Evolutionary conservation across 1,284 basidiomycete species (phyloP), one percentile per base, ranked within the genome.

Genomic region (Ceratobasidium theobromae): DNA sequence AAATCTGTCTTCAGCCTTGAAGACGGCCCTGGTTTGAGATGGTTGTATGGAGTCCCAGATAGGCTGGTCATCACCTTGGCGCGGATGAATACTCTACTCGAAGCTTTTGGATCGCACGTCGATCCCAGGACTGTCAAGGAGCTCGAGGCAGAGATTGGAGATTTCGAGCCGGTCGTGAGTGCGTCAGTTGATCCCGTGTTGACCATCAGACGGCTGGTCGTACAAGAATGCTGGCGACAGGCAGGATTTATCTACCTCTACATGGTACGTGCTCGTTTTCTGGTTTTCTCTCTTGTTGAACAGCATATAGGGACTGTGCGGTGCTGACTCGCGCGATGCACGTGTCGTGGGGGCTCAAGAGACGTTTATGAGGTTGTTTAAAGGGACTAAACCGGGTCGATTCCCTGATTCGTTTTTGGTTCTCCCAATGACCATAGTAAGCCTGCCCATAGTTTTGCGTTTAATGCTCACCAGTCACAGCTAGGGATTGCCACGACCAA

Each of bases 21-120:
- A 45, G 51, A 53, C 9, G 27, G 27, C 6, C 18, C 30, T n/a
- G 60, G 60, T 4, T 25, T 65, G 4, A 35, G 51, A 16, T 65
- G 60, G 51, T 21, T 65, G 40, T 35, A 53, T 21, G 60, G 60
- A n/a, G 27, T 65, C 12, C 60, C 60, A 6, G 60, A 65, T 16
- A 38, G 33, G 12, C 46, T 45, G 11, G 11, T 65, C 8, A 12
- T 65, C n/a, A 35, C 46, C 6, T 28, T 65, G 8, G 60, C 60
- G 1, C 27, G 23, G 8, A 65, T 65, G 51, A 30, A 65, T 25
- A 53, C 25, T 35, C 27, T 65, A 9, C 60, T 35, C 11, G 60
- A 43, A 3, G 60, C 52, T 9, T 27, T 18, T 27, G 53, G 21
- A 5, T 25, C 35, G 6, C n/a, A 27, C 21, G 25, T 55, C 2